A percentile compares a stretch with the other conserved stretches of the same genome.
These are phyloP conservation scores for Ophiocordyceps unilateralis DNA, from an alignment of 2,329 filamentous ascomycete genomes.

Conservation along the genomic window DNA sequence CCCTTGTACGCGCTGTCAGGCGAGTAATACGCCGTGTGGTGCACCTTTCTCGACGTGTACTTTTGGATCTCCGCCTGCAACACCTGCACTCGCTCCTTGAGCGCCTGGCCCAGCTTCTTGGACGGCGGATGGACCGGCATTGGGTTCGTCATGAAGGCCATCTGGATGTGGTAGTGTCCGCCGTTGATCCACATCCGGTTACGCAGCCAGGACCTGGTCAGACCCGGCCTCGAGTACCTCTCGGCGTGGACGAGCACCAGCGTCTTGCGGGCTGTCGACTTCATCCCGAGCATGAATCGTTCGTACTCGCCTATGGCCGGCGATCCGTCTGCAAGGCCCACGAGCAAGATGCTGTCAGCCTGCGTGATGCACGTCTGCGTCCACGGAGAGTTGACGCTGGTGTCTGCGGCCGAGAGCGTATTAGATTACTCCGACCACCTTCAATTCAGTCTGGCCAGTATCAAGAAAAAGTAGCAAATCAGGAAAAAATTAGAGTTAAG, in stretches of 20 bases:
- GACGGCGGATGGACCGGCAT: conserved; percentile 60
- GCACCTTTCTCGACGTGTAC: conserved; percentile 86
- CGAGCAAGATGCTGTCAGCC: conserved; percentile 86
- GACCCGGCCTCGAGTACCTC: conserved; percentile 65
- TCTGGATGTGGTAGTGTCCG: conserved; percentile 93
- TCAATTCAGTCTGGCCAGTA: no score
- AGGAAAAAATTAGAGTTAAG: conserved; percentile 56
- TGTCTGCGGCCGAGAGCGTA: conserved; percentile 38
- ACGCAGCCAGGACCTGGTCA: conserved; percentile 77
- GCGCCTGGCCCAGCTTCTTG: conserved; percentile 63
- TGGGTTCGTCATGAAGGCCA: conserved; percentile 64
- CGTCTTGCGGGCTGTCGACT: conserved; percentile 88
- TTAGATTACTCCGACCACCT: no score
- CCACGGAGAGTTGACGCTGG: conserved; percentile 93
- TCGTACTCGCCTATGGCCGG: conserved; percentile 92
- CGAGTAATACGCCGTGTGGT: conserved; percentile 76
- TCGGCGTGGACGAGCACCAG: conserved; percentile 81
- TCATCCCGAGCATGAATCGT: conserved; percentile 87
- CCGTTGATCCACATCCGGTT: conserved; percentile 97
- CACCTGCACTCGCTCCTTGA: conserved; percentile 88
- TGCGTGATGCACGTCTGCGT: conserved; percentile 96
- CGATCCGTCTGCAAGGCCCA: conserved; percentile 79
- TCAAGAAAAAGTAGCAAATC: conserved; percentile 13
- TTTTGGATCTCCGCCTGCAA: conserved; percentile 96
- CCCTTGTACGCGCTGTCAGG: conserved; percentile 88